Base-by-base conservation (phyloP, 371 early-diverging fungal species). In the Syncephalastrum contaminatum region DNA sequence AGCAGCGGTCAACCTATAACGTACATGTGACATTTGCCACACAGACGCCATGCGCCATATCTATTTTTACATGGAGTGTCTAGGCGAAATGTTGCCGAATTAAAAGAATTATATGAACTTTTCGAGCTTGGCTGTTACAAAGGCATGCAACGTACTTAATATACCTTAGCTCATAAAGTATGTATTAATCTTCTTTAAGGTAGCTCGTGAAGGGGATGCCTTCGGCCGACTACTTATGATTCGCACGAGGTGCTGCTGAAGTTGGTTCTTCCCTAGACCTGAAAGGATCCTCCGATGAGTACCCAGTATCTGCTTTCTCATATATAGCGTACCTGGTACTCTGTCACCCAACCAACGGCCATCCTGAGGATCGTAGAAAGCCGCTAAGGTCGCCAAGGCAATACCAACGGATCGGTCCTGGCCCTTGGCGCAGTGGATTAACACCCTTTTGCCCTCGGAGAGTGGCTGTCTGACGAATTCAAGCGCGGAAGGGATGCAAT, bases 361-460 rank as follows among this genome's bases (percentile, higher is more conserved):
- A 63, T 74, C 75, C 19, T 75, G 20, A 22, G 61, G 54, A 48
- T 85, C 84, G 59, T 68, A 86, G 49, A 77, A 87, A 7, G 77
- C 58, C 1, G 85, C 63, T 14, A 92, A 51, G 15, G 89, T 59
- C 0, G 88, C 81, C 50, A 92, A 60, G n/a, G 86, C 72, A 52
- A 94, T 85, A 14, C 91, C 89, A 0, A 91, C 91, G 2, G 91
- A 88, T 22, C 90, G 63, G 63, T 92, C 92, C 53, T 74, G 81
- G 10, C 84, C 79, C 54, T 73, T 65, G 4, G 62, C 60, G 67
- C 91, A 85, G 48, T 85, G 83, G 10, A 90, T 62, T 25, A 91
- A 64, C 1, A 71, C 58, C 12, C 60, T 63, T 22, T 63, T 59
- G 4, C 67, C 53, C 16, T 70, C 21, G n/a, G 53, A 7, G 10